phyloP scores from a whole-genome alignment of 129 eudicot genomes.

The Smallanthus sonchifolius region DNA sequence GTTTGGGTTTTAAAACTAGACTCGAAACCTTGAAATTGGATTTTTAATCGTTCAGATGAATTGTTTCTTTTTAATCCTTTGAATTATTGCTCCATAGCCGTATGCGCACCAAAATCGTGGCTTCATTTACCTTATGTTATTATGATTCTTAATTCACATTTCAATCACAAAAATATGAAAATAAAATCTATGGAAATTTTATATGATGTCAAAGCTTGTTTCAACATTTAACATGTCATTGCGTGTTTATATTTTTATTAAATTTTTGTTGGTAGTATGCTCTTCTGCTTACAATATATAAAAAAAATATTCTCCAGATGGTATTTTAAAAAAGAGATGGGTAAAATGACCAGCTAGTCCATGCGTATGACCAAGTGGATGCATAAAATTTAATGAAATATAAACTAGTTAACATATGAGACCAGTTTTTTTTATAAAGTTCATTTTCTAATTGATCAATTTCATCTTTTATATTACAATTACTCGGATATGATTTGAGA shows the following conservation, averaged over 20 bases:
- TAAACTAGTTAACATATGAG: not conserved
- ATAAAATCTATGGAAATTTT: not conserved
- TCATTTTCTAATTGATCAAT: not conserved
- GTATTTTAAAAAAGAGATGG: too few species aligned
- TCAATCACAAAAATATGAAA: not conserved
- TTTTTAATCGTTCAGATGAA: too few species aligned
- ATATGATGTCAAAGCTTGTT: conserved; percentile 9
- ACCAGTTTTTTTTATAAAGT: not conserved
- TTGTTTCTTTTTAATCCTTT: not conserved
- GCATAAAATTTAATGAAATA: not conserved
- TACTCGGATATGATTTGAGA: not conserved
- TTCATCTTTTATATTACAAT: not conserved
- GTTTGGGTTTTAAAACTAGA: too few species aligned
- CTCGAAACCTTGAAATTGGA: too few species aligned
- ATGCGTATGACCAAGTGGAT: not conserved
- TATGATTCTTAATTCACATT: not conserved
- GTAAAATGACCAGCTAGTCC: too few species aligned
- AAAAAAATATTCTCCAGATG: too few species aligned
- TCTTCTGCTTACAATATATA: not conserved
- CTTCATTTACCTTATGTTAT: not conserved
- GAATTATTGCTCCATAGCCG: not conserved
- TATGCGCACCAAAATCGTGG: not conserved
- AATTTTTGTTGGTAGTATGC: too few species aligned
- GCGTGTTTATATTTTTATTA: not conserved
- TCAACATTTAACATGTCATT: not conserved